These are phyloP conservation scores for Cupressus sempervirens DNA, from an alignment of 75 land plant species.

Conservation along the genomic window DNA sequence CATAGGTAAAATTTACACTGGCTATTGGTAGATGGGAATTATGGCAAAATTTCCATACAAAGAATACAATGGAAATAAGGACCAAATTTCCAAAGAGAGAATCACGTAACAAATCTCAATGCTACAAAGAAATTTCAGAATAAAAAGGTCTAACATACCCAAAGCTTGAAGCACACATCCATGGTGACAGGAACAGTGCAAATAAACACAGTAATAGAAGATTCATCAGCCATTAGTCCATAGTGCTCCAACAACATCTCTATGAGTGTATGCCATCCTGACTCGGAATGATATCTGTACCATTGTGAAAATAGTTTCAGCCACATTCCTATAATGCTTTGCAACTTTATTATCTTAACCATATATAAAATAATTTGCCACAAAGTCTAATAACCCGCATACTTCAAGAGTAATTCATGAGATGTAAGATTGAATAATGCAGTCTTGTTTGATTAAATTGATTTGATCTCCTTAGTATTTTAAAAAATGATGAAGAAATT, in stretches of 20 bases:
- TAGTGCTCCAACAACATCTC: constrained; percentile 47
- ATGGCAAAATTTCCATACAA: not conserved
- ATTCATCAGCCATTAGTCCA: constrained; percentile 30
- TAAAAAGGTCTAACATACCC: constrained; percentile 25
- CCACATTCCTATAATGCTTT: not conserved
- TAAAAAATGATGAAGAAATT: not conserved
- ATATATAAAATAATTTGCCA: not conserved
- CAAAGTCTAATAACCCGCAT: not conserved
- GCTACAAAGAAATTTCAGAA: not conserved
- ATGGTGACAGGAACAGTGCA: constrained; percentile 56
- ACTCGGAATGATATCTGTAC: constrained; percentile 48
- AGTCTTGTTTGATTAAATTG: not conserved
- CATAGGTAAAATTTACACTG: not conserved
- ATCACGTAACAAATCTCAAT: not conserved
- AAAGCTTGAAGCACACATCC: constrained; percentile 57
- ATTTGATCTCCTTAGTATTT: not conserved
- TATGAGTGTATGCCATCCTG: constrained; percentile 49
- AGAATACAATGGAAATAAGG: not conserved
- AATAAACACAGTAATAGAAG: constrained; percentile 28
- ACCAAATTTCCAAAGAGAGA: not conserved
- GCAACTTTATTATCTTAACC: not conserved
- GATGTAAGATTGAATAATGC: not conserved
- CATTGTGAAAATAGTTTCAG: not conserved
- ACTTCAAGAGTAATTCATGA: not conserved
- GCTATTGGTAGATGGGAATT: not conserved